phyloP scores from a whole-genome alignment of 768 basidiomycete genomes.

The Calvatia gigantea region DNA sequence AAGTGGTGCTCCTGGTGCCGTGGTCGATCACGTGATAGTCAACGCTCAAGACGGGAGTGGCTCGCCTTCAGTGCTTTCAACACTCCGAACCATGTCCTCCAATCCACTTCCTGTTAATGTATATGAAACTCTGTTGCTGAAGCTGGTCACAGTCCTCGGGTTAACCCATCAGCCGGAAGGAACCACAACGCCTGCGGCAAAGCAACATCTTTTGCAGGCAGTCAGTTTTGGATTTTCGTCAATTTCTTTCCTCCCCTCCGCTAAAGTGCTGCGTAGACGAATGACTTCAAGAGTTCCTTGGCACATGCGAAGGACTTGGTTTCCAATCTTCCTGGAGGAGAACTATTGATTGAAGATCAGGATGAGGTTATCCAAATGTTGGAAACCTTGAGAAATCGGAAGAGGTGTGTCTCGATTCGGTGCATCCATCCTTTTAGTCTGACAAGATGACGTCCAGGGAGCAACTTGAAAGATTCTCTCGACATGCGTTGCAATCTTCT shows the following conservation, averaged over 20 bases:
- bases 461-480: slow-evolving; percentile 51
- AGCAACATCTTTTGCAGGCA: slow-evolving; percentile 64
- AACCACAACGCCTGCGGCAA: slow-evolving; percentile 50
- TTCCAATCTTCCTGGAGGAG: slow-evolving; percentile 62
- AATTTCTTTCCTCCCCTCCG: background rate
- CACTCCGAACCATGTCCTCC: slow-evolving; percentile 25
- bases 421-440: background rate
- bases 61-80: background rate
- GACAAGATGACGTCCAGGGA: slow-evolving; percentile 33
- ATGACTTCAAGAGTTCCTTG: slow-evolving; percentile 61
- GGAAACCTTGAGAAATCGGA: slow-evolving; percentile 57
- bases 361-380: slow-evolving; percentile 70
- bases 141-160: slow-evolving; percentile 58
- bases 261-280: slow-evolving; percentile 45
- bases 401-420: slow-evolving; percentile 40
- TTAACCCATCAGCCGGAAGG: slow-evolving; percentile 58
- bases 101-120: slow-evolving; percentile 40
- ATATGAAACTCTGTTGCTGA: slow-evolving; percentile 56
- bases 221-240: slow-evolving; percentile 31
- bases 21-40: slow-evolving; percentile 4
- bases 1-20: background rate
- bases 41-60: background rate
- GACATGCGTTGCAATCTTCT: slow-evolving; percentile 27
- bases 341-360: slow-evolving; percentile 65
- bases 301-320: slow-evolving; percentile 60